Evolutionary conservation across 306 rosid genomes (phyloP), one percentile per base, ranked within the genome.

Genomic region (Oemleria cerasiformis): DNA sequence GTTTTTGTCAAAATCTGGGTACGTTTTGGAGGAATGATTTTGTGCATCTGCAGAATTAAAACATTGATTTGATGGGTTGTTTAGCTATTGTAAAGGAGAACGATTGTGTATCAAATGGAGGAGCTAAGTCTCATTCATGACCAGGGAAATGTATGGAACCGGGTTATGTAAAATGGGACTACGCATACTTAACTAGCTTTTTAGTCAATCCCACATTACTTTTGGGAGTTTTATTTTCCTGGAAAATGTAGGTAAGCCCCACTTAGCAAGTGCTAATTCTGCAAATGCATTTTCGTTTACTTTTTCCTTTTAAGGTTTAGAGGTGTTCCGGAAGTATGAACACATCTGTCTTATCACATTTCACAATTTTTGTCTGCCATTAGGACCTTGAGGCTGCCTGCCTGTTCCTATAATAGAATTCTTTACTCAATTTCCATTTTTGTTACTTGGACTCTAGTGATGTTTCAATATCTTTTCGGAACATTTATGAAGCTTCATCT

Each of bases 401-500:
- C 34, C 6, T 36, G 21, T 30, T 13, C 65, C 63, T 39, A n/a
- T 30, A 15, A 15, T 49, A 9, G 65, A 54, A 7, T 13, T 44
- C 42, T 51, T 63, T 51, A 40, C 34, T 42, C 71, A 51, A 43
- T 44, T 9, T 72, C 51, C 42, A 3, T 34, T 60, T 16, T 59
- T 30, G 3, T 20, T 61, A 15, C 65, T 38, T 38, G 65, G 65
- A 61, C 20, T 39, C 42, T 55, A 50, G 4, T 72, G 65, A 21
- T 69, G 16, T 44, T 70, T 54, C 50, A 44, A 54, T 44, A 71
- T 50, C 55, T 48, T 53, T 49, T 50, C 14, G 70, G 63, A 54
- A 71, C 48, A 42, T 47, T n/a, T 15, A 13, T 10, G 19, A 49
- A 9, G 69, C 64, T 85, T 77, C 44, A 19, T 77, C 72, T 77